A percentile compares a stretch with the other conserved stretches of the same genome.
Conservation (phyloP, 1,139 yeast species). For the Debaryomycetaceae sp. region DNA sequence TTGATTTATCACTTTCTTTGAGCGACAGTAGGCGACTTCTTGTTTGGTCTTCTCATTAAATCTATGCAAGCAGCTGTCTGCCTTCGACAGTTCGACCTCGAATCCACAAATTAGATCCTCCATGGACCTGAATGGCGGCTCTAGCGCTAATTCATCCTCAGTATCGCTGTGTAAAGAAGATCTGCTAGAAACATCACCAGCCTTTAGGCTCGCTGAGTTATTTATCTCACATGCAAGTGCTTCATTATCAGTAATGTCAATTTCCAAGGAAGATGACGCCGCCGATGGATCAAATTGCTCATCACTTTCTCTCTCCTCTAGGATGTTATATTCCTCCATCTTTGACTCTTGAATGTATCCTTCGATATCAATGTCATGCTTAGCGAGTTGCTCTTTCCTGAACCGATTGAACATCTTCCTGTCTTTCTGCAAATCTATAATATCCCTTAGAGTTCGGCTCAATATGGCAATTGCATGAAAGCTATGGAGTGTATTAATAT, state of each 20-base stretch:
- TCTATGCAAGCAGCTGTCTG: not conserved
- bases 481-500: constrained; percentile 33
- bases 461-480: constrained; percentile 37
- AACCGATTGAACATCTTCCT: constrained; percentile 23
- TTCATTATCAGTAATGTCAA: constrained; percentile 10
- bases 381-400: constrained; percentile 24
- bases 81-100: not conserved
- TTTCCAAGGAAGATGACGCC: constrained; percentile 19
- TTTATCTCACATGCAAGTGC: constrained; percentile 6
- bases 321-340: not conserved
- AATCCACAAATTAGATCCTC: constrained; percentile 16
- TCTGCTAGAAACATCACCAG: not conserved
- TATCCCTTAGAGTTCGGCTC: constrained; percentile 27
- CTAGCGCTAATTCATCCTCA: constrained; percentile 2
- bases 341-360: not conserved
- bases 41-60: constrained; percentile 11
- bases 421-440: constrained; percentile 28
- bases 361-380: constrained; percentile 19
- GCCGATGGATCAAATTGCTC: constrained; percentile 12
- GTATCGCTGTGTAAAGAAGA: constrained; percentile 6
- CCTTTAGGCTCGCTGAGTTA: not conserved
- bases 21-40: constrained; percentile 18
- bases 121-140: constrained; percentile 19
- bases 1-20: constrained; percentile 17
- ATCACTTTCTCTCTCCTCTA: not conserved